Base-by-base conservation (phyloP, 768 basidiomycete genomes). In the Amanita molliuscula region DNA sequence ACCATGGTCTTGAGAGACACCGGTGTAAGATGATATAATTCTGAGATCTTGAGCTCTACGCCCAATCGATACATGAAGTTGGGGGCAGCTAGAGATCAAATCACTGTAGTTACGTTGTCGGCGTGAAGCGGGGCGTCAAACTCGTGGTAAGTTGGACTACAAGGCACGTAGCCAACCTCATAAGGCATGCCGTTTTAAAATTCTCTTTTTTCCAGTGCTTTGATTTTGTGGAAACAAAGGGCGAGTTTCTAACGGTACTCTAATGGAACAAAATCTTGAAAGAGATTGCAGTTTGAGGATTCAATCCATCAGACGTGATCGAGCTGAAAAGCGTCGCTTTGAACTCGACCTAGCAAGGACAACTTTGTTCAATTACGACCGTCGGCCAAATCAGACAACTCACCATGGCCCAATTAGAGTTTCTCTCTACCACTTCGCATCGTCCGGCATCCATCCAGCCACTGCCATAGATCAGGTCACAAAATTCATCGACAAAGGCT, bases 351-450 rank as follows among this genome's bases (percentile, higher is more conserved):
- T 95, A 55, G 23, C 44, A n/a, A 35, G 29, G 11, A 38, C n/a
- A n/a, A n/a, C n/a, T n/a, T 20, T 34, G 37, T 11, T 33, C 36
- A 41, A 48, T 6, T n/a, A 21, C 18, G 9, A 26, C 11, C 6
- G 8, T 10, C n/a, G 21, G 28, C 18, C 23, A n/a, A 52, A 6
- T 29, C 3, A 16, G 15, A 4, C n/a, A 18, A 70, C 81, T 67
- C 59, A 94, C 93, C 71, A 97, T 56, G 16, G 85, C 89, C 92
- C 92, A 97, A 60, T 90, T 92, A 57, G 88, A 88, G 55, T 94
- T 89, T 55, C 86, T 72, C 61, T 91, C 89, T 2, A 81, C 68
- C 48, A 82, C 78, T 56, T 93, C 91, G 3, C 71, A 73, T 38
- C 81, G 65, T 57, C 88, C 83, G 4, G 76, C 64, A 55, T 92